Conservation (phyloP, 352 stramenopile species). For the Phytophthora tentaculata region DNA sequence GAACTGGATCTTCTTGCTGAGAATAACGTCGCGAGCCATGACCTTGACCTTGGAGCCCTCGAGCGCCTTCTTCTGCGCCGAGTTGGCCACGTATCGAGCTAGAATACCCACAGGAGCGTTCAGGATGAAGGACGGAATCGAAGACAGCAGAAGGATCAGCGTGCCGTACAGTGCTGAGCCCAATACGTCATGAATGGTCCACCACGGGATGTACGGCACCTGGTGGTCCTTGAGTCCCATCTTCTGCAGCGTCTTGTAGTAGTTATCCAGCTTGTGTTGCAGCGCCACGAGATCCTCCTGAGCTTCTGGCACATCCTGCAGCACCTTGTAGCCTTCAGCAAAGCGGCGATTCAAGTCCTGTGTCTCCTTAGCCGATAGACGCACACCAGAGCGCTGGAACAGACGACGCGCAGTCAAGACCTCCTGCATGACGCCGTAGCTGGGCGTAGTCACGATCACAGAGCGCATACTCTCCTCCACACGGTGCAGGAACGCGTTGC, state of each 20-base stretch:
- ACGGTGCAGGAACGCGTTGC: conserved; percentile 83
- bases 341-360: conserved; percentile 93
- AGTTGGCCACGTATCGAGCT: conserved; percentile 76
- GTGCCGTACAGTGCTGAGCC: conserved; percentile 87
- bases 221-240: conserved; percentile 94
- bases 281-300: conserved; percentile 64
- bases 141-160: conserved; percentile 89
- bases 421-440: conserved; percentile 96
- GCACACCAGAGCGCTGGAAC: conserved; percentile 91
- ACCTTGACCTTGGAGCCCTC: conserved; percentile 93
- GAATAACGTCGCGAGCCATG: conserved; percentile 85
- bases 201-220: conserved; percentile 88
- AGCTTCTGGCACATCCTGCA: conserved; percentile 72
- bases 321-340: conserved; percentile 89
- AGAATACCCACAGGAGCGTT: conserved; percentile 91
- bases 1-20: conserved; percentile 95
- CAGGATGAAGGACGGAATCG: conserved; percentile 91
- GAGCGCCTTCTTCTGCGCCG: conserved; percentile 84
- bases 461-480: conserved; percentile 88
- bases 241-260: conserved; percentile 83
- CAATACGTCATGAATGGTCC: conserved; percentile 89
- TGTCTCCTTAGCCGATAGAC: conserved; percentile 89
- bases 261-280: conserved; percentile 82
- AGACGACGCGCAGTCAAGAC: conserved; percentile 96
- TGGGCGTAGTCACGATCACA: conserved; percentile 97